A percentile compares a stretch with the other conserved stretches of the same genome.
phyloP scores from a whole-genome alignment of 2,329 filamentous ascomycete species.

The Aaosphaeria arxii region DNA sequence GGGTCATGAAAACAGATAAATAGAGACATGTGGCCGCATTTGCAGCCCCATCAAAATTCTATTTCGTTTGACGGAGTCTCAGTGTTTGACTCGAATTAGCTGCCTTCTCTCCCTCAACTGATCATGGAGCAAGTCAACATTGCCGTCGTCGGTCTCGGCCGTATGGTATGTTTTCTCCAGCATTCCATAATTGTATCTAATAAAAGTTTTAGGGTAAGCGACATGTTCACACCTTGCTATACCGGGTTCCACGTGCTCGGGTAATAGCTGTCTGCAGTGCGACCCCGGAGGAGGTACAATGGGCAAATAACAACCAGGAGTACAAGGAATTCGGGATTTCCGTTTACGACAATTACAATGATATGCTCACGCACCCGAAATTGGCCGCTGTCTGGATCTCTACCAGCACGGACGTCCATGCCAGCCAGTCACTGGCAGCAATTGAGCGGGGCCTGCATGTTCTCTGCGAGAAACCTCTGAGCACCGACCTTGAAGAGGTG shows the following conservation, averaged over 20 bases:
- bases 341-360: background rate
- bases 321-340: background rate
- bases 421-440: background rate
- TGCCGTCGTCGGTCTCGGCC: conserved; percentile 48
- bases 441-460: background rate
- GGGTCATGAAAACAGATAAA: too few relatives aligned
- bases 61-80: too few relatives aligned
- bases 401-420: conserved; percentile 1
- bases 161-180: conserved; percentile 37
- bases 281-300: background rate
- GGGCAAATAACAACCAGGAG: background rate
- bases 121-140: conserved; percentile 14
- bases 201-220: conserved; percentile 29
- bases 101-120: too few relatives aligned
- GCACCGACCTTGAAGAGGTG: background rate
- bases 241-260: conserved; percentile 21
- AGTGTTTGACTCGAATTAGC: too few relatives aligned
- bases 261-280: background rate
- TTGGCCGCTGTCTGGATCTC: background rate
- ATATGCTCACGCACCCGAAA: background rate
- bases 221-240: conserved; percentile 46
- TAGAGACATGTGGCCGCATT: too few relatives aligned
- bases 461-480: background rate
- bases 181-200: background rate
- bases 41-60: too few relatives aligned